phyloP scores from a whole-genome alignment of 805 yeast species.

The Wickerhamiella dianesei region DNA sequence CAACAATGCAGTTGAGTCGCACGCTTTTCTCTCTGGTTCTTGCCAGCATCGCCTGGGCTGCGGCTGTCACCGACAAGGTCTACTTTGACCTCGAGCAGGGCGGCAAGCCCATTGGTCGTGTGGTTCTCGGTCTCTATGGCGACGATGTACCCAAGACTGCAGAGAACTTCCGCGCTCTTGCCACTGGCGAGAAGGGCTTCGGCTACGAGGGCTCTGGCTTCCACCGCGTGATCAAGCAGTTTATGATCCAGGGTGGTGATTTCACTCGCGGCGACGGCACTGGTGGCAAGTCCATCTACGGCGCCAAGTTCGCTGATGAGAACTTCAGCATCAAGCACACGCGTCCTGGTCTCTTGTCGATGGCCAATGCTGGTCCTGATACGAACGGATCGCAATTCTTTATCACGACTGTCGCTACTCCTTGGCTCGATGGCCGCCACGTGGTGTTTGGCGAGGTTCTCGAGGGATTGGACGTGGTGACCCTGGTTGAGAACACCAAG shows the following conservation, averaged over 20 bases:
- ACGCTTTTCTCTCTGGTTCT: constrained; percentile 8
- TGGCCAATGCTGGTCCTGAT: constrained; percentile 64
- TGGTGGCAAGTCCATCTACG: constrained; percentile 74
- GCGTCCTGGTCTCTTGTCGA: constrained; percentile 54
- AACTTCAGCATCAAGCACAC: constrained; percentile 44
- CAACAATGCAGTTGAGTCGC: constrained; percentile 8
- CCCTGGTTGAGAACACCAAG: constrained; percentile 57
- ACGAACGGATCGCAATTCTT: constrained; percentile 87
- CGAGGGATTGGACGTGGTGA: constrained; percentile 67
- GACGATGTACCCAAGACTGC: constrained; percentile 76
- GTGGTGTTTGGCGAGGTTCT: constrained; percentile 94
- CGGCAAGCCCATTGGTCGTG: constrained; percentile 60
- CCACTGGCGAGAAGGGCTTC: constrained; percentile 59
- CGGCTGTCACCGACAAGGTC: constrained; percentile 61
- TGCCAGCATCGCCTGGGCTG: constrained; percentile 15
- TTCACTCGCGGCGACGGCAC: constrained; percentile 47
- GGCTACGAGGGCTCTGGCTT: constrained; percentile 52
- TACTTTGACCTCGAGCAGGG: constrained; percentile 79
- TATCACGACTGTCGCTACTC: constrained; percentile 79
- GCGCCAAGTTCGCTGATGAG: constrained; percentile 63
- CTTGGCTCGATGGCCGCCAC: constrained; percentile 89
- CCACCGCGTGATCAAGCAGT: constrained; percentile 59
- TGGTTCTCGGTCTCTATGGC: constrained; percentile 80
- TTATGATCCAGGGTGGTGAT: constrained; percentile 85
- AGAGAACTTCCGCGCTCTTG: constrained; percentile 72